phyloP scores from a whole-genome alignment of 2,329 filamentous ascomycete species.

The Paraphaeosphaeria sporulosa region DNA sequence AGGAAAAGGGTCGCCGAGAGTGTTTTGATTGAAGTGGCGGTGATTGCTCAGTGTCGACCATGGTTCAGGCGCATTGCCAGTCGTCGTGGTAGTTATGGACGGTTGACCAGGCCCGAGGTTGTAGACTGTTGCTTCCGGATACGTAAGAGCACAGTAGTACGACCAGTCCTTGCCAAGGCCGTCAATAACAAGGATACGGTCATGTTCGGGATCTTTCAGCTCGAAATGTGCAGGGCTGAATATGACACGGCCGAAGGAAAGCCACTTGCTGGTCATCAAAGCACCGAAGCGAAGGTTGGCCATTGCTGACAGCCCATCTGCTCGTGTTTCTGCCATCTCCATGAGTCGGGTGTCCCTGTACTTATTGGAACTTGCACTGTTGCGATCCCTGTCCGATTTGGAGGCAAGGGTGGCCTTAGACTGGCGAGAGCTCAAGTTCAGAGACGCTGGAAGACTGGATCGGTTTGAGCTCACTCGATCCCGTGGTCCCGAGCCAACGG shows the following conservation, averaged over 20 bases:
- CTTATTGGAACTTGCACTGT: constrained; percentile 39
- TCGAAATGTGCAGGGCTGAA: constrained; percentile 82
- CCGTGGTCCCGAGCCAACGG: constrained; percentile 36
- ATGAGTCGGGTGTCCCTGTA: constrained; percentile 67
- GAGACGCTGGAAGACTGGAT: constrained; percentile 44
- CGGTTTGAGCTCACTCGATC: constrained; percentile 38
- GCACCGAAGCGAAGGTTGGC: constrained; percentile 81
- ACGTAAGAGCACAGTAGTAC: constrained; percentile 83
- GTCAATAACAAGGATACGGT: constrained; percentile 78
- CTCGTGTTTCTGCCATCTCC: constrained; percentile 49
- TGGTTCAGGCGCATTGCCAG: constrained; percentile 31
- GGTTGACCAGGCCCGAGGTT: constrained; percentile 62
- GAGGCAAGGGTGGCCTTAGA: constrained; percentile 42
- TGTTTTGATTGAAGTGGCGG: constrained; percentile 74
- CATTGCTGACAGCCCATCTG: constrained; percentile 58
- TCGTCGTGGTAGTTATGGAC: constrained; percentile 23
- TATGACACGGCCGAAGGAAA: constrained; percentile 82
- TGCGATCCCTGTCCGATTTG: constrained; percentile 43
- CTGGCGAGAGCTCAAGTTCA: constrained; percentile 39
- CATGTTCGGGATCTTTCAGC: constrained; percentile 65
- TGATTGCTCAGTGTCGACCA: constrained; percentile 67
- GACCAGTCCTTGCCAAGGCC: constrained; percentile 92
- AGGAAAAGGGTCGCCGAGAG: constrained; percentile 71
- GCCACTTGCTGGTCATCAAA: constrained; percentile 87
- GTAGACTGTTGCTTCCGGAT: constrained; percentile 77